Base-by-base conservation (phyloP, 225 moss, liverwort and hornwort genomes). In the Polytrichum commune region DNA sequence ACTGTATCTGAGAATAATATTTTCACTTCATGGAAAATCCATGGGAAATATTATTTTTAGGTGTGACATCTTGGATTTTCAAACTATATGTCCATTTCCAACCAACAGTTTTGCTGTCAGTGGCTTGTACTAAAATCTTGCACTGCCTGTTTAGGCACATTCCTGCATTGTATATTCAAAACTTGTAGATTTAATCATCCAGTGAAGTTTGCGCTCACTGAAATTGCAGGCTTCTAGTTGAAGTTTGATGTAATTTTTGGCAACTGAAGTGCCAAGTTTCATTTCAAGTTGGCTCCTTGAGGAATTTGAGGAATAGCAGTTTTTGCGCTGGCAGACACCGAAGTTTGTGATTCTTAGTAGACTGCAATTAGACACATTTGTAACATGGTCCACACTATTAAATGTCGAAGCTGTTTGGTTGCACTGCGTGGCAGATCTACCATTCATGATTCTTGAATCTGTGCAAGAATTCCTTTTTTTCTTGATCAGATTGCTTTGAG, bases 321-420 rank as follows among this genome's bases (percentile, higher is more conserved):
- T 81, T 33, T 60, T 70, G 16, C 69, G 66, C 26, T 63, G 63
- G 75, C 72, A 54, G 27, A 73, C 29, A 64, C 29, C 73, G 55
- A 67, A 69, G 64, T n/a, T 54, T 61, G 68, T 81, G 67, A 27
- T 61, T 46, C 46, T 46, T 46, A 55, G 64, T 72, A 57, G 72
- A 73, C 75, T 70, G 63, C 27, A 6, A 81, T 72, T 61, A 61
- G 73, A 63, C 27, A 67, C 60, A 62, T 68, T 46, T 84, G 80
- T 80, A 77, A 75, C 62, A 63, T 57, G 27, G 70, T 66, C 61
- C 62, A 77, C n/a, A 24, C 24, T 72, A 19, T 56, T 63, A 74
- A 75, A 72, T 69, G 72, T 72, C 72, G 75, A 75, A 56, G 68
- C 70, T 53, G 29, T 65, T 80, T 80, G 80, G 72, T 69, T 74